A percentile compares a stretch with the other conserved stretches of the same genome.
phyloP scores from a whole-genome alignment of 2,329 filamentous ascomycete species.

The Trematosphaeria pertusa region DNA sequence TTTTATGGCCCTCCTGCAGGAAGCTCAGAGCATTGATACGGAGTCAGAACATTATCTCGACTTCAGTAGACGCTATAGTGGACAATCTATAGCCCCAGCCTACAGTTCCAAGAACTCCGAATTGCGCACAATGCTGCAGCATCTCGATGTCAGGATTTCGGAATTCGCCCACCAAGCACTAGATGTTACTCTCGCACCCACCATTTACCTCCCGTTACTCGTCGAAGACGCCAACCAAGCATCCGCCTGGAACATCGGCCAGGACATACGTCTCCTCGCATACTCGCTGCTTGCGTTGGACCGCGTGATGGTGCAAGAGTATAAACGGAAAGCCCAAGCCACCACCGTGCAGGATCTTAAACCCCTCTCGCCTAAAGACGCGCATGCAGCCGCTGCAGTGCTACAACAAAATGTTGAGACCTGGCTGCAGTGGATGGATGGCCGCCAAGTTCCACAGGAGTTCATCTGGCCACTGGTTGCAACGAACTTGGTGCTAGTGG shows the following conservation, averaged over 20 bases:
- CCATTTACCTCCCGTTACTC: conserved; percentile 70
- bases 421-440: conserved; percentile 25
- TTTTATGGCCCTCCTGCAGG: conserved; percentile 32
- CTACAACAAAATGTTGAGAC: conserved; percentile 22
- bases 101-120: conserved; percentile 7
- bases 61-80: conserved; percentile 41
- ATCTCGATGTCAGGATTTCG: conserved; percentile 42
- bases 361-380: conserved; percentile 13
- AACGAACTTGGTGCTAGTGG: conserved; percentile 26
- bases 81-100: conserved; percentile 7
- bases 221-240: conserved; percentile 55
- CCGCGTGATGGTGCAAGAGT: conserved; percentile 40
- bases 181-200: conserved; percentile 19
- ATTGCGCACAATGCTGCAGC: conserved; percentile 20
- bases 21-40: conserved; percentile 29
- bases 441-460: conserved; percentile 11
- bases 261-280: conserved; percentile 44
- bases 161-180: conserved; percentile 38
- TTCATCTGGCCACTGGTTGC: conserved; percentile 37
- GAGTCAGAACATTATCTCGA: conserved; percentile 28
- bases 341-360: conserved; percentile 28
- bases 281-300: conserved; percentile 45
- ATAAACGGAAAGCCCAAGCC: conserved; percentile 46
- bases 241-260: conserved; percentile 52
- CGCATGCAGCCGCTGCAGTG: conserved; percentile 5